A percentile compares a stretch with the other conserved stretches of the same genome.
These are phyloP conservation scores for Acidomyces sp. DNA, from an alignment of 495 filamentous ascomycete species.

Conservation along the genomic window DNA sequence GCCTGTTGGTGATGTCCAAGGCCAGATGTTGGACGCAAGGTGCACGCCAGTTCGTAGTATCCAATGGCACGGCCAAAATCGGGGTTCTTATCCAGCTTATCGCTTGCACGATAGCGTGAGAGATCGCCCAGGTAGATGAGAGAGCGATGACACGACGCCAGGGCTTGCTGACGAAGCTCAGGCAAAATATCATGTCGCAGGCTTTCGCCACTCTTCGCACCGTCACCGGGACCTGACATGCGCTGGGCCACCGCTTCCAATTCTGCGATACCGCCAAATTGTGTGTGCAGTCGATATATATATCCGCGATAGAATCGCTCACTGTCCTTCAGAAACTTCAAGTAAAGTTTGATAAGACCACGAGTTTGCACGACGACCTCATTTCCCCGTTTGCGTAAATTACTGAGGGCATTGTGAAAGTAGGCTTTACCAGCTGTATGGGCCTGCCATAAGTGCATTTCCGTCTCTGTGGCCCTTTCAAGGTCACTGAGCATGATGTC, in stretches of 20 bases:
- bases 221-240: slow-evolving; percentile 51
- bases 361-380: slow-evolving; percentile 61
- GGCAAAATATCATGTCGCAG: slow-evolving; percentile 30
- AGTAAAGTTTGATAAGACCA: slow-evolving; percentile 67
- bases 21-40: slow-evolving; percentile 66
- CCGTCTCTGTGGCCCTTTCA: slow-evolving; percentile 49
- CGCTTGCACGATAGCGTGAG: slow-evolving; percentile 74
- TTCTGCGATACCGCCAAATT: slow-evolving; percentile 57
- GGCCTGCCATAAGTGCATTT: slow-evolving; percentile 62
- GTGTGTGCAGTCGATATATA: slow-evolving; percentile 62
- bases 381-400: slow-evolving; percentile 36
- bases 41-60: slow-evolving; percentile 72
- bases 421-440: slow-evolving; percentile 63
- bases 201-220: slow-evolving; percentile 31
- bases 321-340: slow-evolving; percentile 65
- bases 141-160: slow-evolving; percentile 67
- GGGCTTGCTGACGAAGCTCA: slow-evolving; percentile 42
- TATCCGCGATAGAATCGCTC: slow-evolving; percentile 78
- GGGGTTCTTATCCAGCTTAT: slow-evolving; percentile 44
- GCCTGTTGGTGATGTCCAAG: slow-evolving; percentile 79
- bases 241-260: slow-evolving; percentile 56
- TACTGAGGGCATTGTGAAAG: slow-evolving; percentile 51
- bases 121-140: slow-evolving; percentile 83
- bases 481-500: slow-evolving; percentile 59
- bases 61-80: slow-evolving; percentile 70